Evolutionary conservation across 148 eudicot species (phyloP).

Genomic region (Nyssa sinensis): DNA sequence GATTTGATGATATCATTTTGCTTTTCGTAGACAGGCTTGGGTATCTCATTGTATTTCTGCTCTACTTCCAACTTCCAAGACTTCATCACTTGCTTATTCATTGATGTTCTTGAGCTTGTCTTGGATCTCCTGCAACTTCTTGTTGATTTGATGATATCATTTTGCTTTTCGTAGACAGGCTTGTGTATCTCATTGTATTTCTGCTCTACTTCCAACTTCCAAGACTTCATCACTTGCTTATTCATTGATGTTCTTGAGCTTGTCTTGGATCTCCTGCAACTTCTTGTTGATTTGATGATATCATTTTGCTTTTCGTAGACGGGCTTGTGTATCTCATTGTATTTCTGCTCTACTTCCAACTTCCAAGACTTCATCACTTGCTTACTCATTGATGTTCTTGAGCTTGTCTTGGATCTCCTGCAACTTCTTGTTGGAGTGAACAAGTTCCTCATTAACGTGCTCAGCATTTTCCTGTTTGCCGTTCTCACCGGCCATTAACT

Average conservation of each 20-base stretch:
- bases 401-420: too few species aligned
- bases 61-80: constrained; percentile 87
- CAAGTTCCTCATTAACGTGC: too few species aligned
- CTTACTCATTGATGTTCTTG: constrained; percentile 90
- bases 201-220: constrained; percentile 89
- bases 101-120: too few species aligned
- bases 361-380: constrained; percentile 87
- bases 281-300: constrained; percentile 60
- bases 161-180: constrained; percentile 85
- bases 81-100: constrained; percentile 89
- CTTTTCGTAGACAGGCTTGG: constrained; percentile 87
- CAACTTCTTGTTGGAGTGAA: too few species aligned
- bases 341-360: constrained; percentile 88
- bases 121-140: too few species aligned
- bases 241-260: too few species aligned
- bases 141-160: constrained; percentile 63
- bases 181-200: constrained; percentile 77
- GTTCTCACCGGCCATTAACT: too few species aligned
- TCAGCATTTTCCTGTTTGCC: too few species aligned
- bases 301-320: constrained; percentile 80
- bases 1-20: constrained; percentile 64
- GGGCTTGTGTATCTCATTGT: constrained; percentile 78
- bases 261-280: too few species aligned
- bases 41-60: constrained; percentile 78
- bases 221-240: constrained; percentile 87